phyloP scores from a whole-genome alignment of 148 eudicot genomes.

The Talinum fruticosum region DNA sequence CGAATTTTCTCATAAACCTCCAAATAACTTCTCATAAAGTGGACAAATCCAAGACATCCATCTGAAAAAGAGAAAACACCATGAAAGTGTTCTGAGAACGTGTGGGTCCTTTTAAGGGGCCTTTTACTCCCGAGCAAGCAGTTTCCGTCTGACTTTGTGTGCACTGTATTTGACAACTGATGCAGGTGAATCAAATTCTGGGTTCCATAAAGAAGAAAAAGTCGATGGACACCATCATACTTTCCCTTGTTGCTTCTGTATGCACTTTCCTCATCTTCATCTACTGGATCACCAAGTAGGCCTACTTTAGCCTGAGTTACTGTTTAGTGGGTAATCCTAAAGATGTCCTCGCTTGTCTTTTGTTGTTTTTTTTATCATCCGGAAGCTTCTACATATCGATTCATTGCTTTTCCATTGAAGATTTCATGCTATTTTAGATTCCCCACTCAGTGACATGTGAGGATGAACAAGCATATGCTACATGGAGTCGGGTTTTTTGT shows the following conservation, averaged over 20 bases:
- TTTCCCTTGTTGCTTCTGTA: conserved; percentile 84
- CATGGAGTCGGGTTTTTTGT: background rate
- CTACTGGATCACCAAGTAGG: conserved; percentile 85
- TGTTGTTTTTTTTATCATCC: conserved; percentile 4
- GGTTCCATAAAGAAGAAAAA: conserved; percentile 92
- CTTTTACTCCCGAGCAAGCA: background rate
- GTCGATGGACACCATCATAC: conserved; percentile 94
- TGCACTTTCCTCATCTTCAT: conserved; percentile 91
- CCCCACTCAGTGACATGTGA: background rate
- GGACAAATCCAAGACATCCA: background rate
- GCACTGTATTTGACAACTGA: conserved; percentile 13
- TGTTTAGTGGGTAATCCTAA: conserved; percentile 7
- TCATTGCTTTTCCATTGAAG: conserved; percentile 1
- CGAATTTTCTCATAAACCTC: no score
- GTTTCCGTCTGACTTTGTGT: conserved; percentile 7
- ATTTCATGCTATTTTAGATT: background rate
- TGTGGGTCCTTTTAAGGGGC: conserved; percentile 4
- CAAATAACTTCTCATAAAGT: no score
- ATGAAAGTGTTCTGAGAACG: background rate
- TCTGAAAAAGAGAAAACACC: background rate
- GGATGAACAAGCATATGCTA: conserved; percentile 13
- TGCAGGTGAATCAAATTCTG: conserved; percentile 85
- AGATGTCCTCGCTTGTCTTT: background rate
- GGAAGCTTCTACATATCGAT: background rate
- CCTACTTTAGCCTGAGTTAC: conserved; percentile 24